These are phyloP conservation scores for Capsicum baccatum DNA, from an alignment of 257 asterid species.

Conservation along the genomic window DNA sequence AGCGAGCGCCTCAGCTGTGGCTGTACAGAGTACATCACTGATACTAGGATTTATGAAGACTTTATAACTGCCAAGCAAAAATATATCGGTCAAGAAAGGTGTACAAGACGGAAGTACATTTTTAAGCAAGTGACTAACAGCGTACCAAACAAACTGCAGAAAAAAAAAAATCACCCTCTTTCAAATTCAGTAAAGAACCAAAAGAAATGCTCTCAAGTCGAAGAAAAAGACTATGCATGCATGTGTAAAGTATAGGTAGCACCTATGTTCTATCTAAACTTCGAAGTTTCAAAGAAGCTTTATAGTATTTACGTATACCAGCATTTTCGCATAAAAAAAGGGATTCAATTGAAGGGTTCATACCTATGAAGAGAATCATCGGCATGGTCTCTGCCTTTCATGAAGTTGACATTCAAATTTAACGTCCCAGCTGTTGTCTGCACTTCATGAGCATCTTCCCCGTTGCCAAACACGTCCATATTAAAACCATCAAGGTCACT, in stretches of 20 bases:
- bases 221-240: neutral
- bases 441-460: slow-evolving; percentile 96
- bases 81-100: neutral
- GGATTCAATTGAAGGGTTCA: slow-evolving; percentile 19
- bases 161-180: neutral
- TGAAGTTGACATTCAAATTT: slow-evolving; percentile 77
- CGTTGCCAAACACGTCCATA: slow-evolving; percentile 90
- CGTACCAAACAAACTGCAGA: neutral
- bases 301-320: neutral
- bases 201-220: neutral
- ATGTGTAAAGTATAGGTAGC: neutral
- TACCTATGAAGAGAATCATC: slow-evolving; percentile 96
- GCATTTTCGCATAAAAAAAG: neutral
- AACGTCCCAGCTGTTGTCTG: slow-evolving; percentile 80
- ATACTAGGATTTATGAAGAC: slow-evolving; percentile 92
- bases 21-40: slow-evolving; percentile 97
- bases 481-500: slow-evolving; percentile 86
- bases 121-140: neutral
- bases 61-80: slow-evolving; percentile 73
- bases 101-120: neutral
- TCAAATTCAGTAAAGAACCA: neutral
- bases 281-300: neutral
- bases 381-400: slow-evolving; percentile 98
- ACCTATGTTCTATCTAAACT: neutral
- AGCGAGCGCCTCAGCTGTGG: slow-evolving; percentile 99